These are phyloP conservation scores for Asterionellopsis glacialis DNA, from an alignment of 108 stramenopile species.

Conservation along the genomic window DNA sequence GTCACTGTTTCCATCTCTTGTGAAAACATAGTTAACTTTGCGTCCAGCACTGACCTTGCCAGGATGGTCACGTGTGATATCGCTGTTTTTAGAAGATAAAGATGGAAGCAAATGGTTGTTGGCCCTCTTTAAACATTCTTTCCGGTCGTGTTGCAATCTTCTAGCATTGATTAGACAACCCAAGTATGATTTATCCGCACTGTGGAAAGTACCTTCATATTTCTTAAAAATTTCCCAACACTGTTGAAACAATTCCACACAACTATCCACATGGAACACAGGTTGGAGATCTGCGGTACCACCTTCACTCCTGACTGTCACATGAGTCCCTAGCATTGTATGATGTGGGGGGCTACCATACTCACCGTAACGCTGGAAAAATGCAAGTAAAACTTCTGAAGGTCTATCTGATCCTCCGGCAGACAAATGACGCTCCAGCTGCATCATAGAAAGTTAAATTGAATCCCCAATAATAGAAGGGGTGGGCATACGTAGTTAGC, in stretches of 20 bases:
- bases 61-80: conserved; percentile 25
- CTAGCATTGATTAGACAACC: conserved; percentile 32
- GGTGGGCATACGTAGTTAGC: background rate
- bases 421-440: conserved; percentile 35
- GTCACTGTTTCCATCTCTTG: background rate
- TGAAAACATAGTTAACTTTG: background rate
- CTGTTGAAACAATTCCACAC: conserved; percentile 33
- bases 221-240: conserved; percentile 21
- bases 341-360: conserved; percentile 4
- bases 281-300: conserved; percentile 29
- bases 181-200: conserved; percentile 16
- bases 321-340: background rate
- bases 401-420: conserved; percentile 41
- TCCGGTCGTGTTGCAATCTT: conserved; percentile 22
- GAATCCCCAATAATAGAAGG: background rate
- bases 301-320: conserved; percentile 21
- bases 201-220: conserved; percentile 4
- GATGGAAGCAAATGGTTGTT: conserved; percentile 13
- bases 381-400: conserved; percentile 36
- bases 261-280: conserved; percentile 28
- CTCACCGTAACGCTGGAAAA: conserved; percentile 48
- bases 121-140: conserved; percentile 2
- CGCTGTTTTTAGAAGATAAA: conserved; percentile 5
- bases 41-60: conserved; percentile 5
- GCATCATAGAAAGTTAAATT: no score